These are phyloP conservation scores for Pyricularia sp. DNA, from an alignment of 2,329 filamentous ascomycete genomes.

Conservation along the genomic window DNA sequence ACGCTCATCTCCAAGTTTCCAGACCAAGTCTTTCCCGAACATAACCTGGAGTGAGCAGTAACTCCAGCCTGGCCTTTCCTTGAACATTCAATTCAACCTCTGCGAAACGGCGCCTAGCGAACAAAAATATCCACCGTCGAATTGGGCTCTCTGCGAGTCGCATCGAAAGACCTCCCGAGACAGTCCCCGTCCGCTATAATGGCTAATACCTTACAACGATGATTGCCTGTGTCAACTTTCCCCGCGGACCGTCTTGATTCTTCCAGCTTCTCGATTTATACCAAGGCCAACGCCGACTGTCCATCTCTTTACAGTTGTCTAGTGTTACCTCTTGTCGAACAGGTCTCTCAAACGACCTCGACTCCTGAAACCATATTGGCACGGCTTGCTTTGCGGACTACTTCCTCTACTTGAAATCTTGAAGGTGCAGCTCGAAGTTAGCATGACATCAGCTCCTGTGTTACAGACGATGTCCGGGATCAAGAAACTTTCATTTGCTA, in stretches of 20 bases:
- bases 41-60: background rate
- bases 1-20: background rate
- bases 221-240: slow-evolving; percentile 37
- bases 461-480: slow-evolving; percentile 31
- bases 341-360: background rate
- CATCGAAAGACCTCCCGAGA: background rate
- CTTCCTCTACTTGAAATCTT: background rate
- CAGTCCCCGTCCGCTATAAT: slow-evolving; percentile 5
- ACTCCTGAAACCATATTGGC: slow-evolving; percentile 3
- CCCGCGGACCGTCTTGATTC: slow-evolving; percentile 39
- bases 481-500: slow-evolving; percentile 60
- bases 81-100: background rate
- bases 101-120: background rate
- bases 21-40: background rate
- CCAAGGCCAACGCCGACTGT: background rate
- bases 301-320: background rate
- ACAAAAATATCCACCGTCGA: background rate
- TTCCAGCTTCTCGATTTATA: slow-evolving; percentile 36
- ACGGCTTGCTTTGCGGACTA: slow-evolving; percentile 14
- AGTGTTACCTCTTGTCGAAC: background rate
- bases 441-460: slow-evolving; percentile 29
- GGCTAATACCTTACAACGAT: slow-evolving; percentile 36
- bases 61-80: background rate
- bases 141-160: background rate
- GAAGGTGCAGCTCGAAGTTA: slow-evolving; percentile 13